phyloP scores from a whole-genome alignment of 169 alveolate species.

The Neospora caninum region DNA sequence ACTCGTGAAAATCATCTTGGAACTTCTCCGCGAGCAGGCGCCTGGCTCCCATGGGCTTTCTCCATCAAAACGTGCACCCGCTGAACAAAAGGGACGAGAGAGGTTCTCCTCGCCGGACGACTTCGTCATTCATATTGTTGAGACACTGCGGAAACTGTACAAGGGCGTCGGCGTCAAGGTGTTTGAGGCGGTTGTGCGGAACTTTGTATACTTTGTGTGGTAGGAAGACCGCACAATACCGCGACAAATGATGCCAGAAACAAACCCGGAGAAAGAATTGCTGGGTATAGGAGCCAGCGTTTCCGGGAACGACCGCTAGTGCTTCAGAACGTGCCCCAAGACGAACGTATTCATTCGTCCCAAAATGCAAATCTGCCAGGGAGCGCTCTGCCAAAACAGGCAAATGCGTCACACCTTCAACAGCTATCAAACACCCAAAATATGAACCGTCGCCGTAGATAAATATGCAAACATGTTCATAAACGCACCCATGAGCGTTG shows the following conservation, averaged over 20 bases:
- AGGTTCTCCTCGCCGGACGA: background rate
- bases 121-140: background rate
- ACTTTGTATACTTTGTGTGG: constrained; percentile 38
- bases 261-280: too few species aligned
- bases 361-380: too few species aligned
- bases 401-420: too few species aligned
- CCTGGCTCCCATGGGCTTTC: background rate
- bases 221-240: background rate
- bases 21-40: background rate
- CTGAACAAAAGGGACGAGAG: background rate
- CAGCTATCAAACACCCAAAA: too few species aligned
- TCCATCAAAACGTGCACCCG: background rate
- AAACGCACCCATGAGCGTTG: too few species aligned
- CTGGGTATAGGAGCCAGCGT: too few species aligned
- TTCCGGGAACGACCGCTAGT: too few species aligned
- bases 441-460: too few species aligned
- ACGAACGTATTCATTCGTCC: too few species aligned
- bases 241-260: background rate
- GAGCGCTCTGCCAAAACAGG: too few species aligned
- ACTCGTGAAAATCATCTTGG: background rate
- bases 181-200: constrained; percentile 26
- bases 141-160: background rate
- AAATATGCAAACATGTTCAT: too few species aligned
- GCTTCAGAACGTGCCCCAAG: too few species aligned
- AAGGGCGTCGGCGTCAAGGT: constrained; percentile 34